Base-by-base conservation (phyloP, 2,329 filamentous ascomycete genomes). In the Acephala macrosclerotiorum region DNA sequence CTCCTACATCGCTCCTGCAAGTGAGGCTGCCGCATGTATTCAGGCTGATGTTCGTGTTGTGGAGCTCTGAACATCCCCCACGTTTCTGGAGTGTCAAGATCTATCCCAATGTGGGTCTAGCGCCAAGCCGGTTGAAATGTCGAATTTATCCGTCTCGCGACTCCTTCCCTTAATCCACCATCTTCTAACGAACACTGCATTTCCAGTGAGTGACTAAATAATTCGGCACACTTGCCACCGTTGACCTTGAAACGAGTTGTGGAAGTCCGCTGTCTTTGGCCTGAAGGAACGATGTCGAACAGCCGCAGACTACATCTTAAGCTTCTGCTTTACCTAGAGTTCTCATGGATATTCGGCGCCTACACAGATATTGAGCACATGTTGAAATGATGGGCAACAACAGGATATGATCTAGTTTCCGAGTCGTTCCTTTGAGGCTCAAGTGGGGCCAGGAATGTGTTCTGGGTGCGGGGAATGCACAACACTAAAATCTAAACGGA, bases 1-100 rank as follows among this genome's bases (percentile, higher is more conserved):
- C 49, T 53, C 25, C 49, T 53, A 53, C 49, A 53, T 53, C 49
- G 49, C 49, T 53, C 49, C 22, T 29, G 25, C 49, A 53, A 25
- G 49, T 29, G 26, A 22, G 49, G 11, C 9, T 53, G 25, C 49
- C 25, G 20, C 3, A 25, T 11, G 45, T 49, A 49, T 49, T 49
- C 45, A 25, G 45, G 45, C 45, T 49, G 45, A 22, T 49, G 20
- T 49, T n/a, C 4, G 12, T 25, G 45, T 49, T 22, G 49, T 53
- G 49, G 49, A 53, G 25, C 25, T 14, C 49, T 53, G 22, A 29
- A 18, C 3, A 53, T 26, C 9, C 49, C 25, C 49, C 49, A 53
- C 49, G 49, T 29, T 22, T 33, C 49, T 22, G 26, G 12, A n/a
- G 25, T 12, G 18, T 53, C 49, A 9, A 9, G 29, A 33, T 9